Percentiles rank a stretch among this genome's conserved stretches.
phyloP scores from a whole-genome alignment of 441 rosid genomes.

The Mallotus repandus region DNA sequence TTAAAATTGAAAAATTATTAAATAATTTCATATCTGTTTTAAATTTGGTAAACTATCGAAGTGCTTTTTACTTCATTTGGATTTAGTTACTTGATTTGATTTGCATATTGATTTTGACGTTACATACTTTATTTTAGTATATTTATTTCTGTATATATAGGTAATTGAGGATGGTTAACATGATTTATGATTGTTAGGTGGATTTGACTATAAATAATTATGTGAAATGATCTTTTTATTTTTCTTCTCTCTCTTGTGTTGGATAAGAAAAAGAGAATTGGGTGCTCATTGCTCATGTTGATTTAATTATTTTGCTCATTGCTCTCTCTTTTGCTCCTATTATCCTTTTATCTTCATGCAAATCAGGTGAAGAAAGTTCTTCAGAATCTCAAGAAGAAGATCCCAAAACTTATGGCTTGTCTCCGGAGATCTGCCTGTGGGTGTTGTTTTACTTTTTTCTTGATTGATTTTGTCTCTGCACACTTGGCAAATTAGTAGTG shows the following conservation, averaged over 20 bases:
- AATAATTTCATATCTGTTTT: too few species aligned
- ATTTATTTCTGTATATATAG: neutral
- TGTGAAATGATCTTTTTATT: too few species aligned
- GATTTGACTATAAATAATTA: too few species aligned
- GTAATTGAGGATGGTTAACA: neutral
- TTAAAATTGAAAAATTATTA: too few species aligned
- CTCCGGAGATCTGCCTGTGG: neutral
- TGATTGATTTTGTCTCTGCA: neutral
- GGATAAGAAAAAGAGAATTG: too few species aligned
- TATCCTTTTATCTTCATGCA: slow-evolving; percentile 18
- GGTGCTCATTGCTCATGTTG: neutral
- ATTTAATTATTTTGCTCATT: neutral
- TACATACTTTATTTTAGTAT: too few species aligned
- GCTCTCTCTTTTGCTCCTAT: too few species aligned
- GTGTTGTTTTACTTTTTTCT: neutral
- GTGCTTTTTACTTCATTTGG: neutral
- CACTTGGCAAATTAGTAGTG: too few species aligned
- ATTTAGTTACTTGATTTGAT: too few species aligned
- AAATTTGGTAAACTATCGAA: slow-evolving; percentile 49
- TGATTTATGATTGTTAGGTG: neutral
- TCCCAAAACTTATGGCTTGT: slow-evolving; percentile 40
- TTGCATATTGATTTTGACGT: too few species aligned
- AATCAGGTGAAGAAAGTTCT: slow-evolving; percentile 48
- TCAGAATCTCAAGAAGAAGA: slow-evolving; percentile 40
- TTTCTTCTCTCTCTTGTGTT: too few species aligned